Conservation (phyloP, 2,329 filamentous ascomycete genomes). For the Neurospora crassa region DNA sequence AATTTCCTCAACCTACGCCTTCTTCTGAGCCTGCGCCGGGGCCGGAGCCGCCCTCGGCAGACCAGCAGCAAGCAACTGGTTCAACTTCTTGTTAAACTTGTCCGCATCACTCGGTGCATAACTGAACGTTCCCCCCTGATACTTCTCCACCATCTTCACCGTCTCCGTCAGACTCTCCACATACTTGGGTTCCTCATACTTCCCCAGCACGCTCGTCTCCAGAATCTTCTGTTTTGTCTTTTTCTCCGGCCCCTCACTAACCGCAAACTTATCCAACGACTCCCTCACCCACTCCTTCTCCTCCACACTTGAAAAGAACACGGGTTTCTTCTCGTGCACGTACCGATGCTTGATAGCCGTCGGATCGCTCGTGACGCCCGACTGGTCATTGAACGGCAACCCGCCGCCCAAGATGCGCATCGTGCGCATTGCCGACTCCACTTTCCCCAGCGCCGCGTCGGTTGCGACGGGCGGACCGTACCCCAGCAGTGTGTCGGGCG, state of each 20-base stretch:
- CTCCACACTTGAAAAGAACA: conserved; percentile 28
- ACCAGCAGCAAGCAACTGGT: conserved; percentile 15
- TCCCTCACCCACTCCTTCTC: conserved; percentile 22
- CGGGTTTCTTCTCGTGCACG: conserved; percentile 21
- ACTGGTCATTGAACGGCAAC: conserved; percentile 21
- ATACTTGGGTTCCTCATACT: conserved; percentile 25
- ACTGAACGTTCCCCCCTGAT: conserved; percentile 25
- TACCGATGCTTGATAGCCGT: conserved; percentile 11
- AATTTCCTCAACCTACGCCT: neutral
- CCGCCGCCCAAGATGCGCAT: conserved; percentile 32
- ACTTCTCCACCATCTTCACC: conserved; percentile 24
- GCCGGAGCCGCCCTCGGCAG: conserved; percentile 3
- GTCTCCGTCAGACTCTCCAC: conserved; percentile 20
- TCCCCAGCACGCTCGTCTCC: conserved; percentile 27
- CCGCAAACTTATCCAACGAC: neutral
- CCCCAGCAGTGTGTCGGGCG: conserved; percentile 25
- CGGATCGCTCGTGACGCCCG: conserved; percentile 19
- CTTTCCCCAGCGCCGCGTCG: conserved; percentile 21
- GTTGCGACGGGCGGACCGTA: conserved; percentile 30
- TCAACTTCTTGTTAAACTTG: conserved; percentile 23
- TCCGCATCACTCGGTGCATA: conserved; percentile 19
- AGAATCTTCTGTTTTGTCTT: conserved; percentile 25
- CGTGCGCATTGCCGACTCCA: conserved; percentile 26
- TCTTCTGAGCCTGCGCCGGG: conserved; percentile 7
- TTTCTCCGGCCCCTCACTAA: conserved; percentile 13